Percentiles rank a stretch among this genome's conserved stretches.
phyloP scores from a whole-genome alignment of 495 filamentous ascomycete genomes.

The Neurospora sp. region DNA sequence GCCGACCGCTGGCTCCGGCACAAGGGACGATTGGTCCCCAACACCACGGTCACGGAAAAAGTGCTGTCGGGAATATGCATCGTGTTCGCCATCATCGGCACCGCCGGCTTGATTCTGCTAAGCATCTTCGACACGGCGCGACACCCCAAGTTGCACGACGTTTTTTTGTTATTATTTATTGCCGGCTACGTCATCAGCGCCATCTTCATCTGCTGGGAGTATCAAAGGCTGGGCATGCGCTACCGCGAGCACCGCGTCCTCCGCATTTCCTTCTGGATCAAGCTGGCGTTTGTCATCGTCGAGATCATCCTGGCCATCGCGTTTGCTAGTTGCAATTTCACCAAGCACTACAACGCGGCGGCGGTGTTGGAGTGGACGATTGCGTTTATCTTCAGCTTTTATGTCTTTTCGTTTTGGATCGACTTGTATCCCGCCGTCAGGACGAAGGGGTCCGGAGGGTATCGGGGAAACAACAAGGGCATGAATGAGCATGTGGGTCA shows the following conservation, averaged over 20 bases:
- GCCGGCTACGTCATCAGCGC: conserved; percentile 71
- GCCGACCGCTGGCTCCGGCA: conserved; percentile 78
- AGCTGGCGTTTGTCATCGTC: conserved; percentile 67
- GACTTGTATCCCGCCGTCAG: conserved; percentile 75
- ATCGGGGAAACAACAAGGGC: background rate
- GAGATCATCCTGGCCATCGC: conserved; percentile 66
- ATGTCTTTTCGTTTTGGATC: conserved; percentile 78
- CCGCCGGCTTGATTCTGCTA: conserved; percentile 67
- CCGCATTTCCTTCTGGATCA: conserved; percentile 69
- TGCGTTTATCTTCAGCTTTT: conserved; percentile 82
- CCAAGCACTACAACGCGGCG: conserved; percentile 38
- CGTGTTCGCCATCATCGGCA: conserved; percentile 64
- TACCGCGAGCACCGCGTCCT: conserved; percentile 66
- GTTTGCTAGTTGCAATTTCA: conserved; percentile 39
- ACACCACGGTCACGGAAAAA: conserved; percentile 59
- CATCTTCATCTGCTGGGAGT: conserved; percentile 79
- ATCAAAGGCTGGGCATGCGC: conserved; percentile 67
- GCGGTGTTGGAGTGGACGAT: conserved; percentile 68
- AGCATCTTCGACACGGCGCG: conserved; percentile 71
- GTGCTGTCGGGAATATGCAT: conserved; percentile 58
- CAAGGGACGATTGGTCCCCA: conserved; percentile 58
- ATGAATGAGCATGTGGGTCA: background rate
- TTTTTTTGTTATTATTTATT: conserved; percentile 79
- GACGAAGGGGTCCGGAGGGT: conserved; percentile 33
- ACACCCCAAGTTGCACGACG: conserved; percentile 57